Percentiles rank a stretch among this genome's conserved stretches.
These are phyloP conservation scores for Aegilops tauschii DNA, from an alignment of 176 grass and related monocot species.

Conservation along the genomic window DNA sequence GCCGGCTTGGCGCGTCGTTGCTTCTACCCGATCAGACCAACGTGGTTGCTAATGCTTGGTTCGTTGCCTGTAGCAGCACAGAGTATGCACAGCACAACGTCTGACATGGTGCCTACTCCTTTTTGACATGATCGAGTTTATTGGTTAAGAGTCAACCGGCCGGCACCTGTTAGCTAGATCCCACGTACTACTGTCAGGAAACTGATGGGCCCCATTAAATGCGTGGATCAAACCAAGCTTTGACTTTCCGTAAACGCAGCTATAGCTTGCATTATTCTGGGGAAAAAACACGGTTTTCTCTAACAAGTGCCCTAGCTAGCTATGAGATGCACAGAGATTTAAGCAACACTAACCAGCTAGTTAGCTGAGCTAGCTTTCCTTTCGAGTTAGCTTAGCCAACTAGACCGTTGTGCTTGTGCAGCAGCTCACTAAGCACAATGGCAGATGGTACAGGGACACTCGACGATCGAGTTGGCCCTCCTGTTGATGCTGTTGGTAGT, in stretches of 20 bases:
- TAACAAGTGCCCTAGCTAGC: not conserved
- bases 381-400: too few species aligned
- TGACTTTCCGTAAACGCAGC: not conserved
- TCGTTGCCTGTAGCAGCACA: not conserved
- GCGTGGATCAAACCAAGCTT: not conserved
- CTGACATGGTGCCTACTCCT: not conserved
- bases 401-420: too few species aligned
- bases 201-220: not conserved
- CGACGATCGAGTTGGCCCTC: not conserved
- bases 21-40: not conserved
- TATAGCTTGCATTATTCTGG: not conserved
- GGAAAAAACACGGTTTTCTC: not conserved
- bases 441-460: not conserved
- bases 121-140: not conserved
- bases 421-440: not conserved
- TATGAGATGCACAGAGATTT: not conserved
- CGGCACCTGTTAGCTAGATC: not conserved
- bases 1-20: not conserved
- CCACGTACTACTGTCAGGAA: not conserved
- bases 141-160: not conserved
- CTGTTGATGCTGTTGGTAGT: constrained; percentile 19
- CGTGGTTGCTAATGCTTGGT: too few species aligned
- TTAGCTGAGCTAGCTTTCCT: not conserved
- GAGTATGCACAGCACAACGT: not conserved
- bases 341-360: not conserved